Evolutionary conservation across 1,284 basidiomycete genomes (phyloP).

Genomic region (Marasmius tenuissimus): DNA sequence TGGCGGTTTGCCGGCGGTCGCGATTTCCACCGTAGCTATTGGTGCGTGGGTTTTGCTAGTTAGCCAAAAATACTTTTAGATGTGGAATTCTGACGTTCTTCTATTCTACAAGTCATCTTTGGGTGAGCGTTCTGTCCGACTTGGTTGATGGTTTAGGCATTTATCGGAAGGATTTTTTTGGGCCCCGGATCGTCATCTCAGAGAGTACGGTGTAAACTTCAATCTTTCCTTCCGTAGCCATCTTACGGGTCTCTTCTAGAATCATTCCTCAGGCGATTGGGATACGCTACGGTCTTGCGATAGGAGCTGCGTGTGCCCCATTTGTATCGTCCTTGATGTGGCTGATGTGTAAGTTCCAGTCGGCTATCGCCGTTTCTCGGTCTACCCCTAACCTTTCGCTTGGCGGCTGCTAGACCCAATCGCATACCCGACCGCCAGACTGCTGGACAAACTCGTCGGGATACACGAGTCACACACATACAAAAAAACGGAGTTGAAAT

Average conservation of each 20-base stretch:
- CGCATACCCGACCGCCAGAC: slow-evolving; percentile 85
- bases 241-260: slow-evolving; percentile 32
- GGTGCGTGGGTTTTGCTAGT: slow-evolving; percentile 45
- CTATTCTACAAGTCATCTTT: slow-evolving; percentile 61
- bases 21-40: slow-evolving; percentile 66
- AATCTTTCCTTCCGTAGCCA: not conserved
- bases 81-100: slow-evolving; percentile 3
- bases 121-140: slow-evolving; percentile 50
- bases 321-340: slow-evolving; percentile 83
- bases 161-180: not conserved
- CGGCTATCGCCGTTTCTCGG: not conserved
- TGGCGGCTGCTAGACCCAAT: slow-evolving; percentile 59
- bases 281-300: slow-evolving; percentile 87
- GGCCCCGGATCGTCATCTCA: not conserved
- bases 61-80: not conserved
- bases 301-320: slow-evolving; percentile 86
- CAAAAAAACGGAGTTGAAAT: slow-evolving; percentile 90
- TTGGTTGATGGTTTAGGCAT: not conserved
- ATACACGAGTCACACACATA: slow-evolving; percentile 73
- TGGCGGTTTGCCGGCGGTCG: slow-evolving; percentile 16
- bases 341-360: slow-evolving; percentile 55
- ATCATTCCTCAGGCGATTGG: slow-evolving; percentile 88
- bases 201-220: not conserved
- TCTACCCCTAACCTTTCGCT: not conserved
- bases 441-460: slow-evolving; percentile 81